These are phyloP conservation scores for Ecytonucleospora hepatopenaei DNA, from an alignment of 371 early-diverging fungal species.

Conservation along the genomic window DNA sequence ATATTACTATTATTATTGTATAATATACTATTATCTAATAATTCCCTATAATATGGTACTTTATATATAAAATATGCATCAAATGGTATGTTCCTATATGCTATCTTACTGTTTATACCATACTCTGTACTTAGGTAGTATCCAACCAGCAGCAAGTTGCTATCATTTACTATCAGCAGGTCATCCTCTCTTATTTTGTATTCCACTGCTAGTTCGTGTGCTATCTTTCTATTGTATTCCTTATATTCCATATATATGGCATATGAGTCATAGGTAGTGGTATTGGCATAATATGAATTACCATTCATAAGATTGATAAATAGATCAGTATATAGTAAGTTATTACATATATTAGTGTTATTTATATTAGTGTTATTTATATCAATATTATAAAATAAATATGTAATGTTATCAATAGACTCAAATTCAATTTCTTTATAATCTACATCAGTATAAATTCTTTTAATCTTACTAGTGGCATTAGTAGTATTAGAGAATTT, in stretches of 20 bases:
- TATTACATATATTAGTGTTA: slow-evolving; percentile 8
- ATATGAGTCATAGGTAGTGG: too few relatives aligned
- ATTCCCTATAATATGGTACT: slow-evolving; percentile 15
- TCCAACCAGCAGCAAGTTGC: slow-evolving; percentile 5
- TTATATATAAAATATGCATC: slow-evolving; percentile 19
- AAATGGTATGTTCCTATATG: slow-evolving; percentile 25
- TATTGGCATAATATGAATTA: too few relatives aligned
- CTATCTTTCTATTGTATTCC: slow-evolving; percentile 2
- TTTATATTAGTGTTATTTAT: not conserved
- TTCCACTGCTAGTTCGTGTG: slow-evolving; percentile 10
- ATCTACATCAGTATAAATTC: not conserved
- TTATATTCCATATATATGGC: slow-evolving; percentile 16
- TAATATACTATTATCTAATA: slow-evolving; percentile 13
- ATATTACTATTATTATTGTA: too few relatives aligned
- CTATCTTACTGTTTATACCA: not conserved
- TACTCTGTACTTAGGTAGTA: slow-evolving; percentile 20
- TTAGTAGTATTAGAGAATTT: not conserved
- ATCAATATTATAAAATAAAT: slow-evolving; percentile 1
- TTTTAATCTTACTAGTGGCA: slow-evolving; percentile 12
- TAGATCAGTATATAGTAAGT: not conserved
- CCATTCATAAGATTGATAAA: too few relatives aligned
- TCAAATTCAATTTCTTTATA: not conserved
- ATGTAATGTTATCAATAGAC: slow-evolving; percentile 8
- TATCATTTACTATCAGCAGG: slow-evolving; percentile 27
- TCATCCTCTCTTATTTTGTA: slow-evolving; percentile 14